These are phyloP conservation scores for Boletus rubescentipes DNA, from an alignment of 768 basidiomycete species.

Conservation along the genomic window DNA sequence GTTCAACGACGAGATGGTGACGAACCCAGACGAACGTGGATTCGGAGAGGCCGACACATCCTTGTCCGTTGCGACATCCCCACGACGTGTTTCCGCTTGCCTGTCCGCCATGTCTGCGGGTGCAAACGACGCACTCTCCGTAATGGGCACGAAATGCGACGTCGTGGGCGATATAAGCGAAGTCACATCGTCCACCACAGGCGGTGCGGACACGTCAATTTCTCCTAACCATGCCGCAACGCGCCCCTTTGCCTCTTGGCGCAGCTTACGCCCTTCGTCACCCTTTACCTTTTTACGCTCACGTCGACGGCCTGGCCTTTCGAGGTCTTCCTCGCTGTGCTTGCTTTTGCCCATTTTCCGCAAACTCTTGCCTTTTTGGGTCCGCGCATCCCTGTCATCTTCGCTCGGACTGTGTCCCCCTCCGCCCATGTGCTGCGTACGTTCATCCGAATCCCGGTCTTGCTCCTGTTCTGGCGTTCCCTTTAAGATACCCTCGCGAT, in stretches of 20 bases:
- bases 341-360: slow-evolving; percentile 25
- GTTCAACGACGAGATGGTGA: slow-evolving; percentile 59
- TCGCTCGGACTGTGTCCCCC: slow-evolving; percentile 28
- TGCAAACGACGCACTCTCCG: slow-evolving; percentile 24
- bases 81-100: not conserved
- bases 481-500: slow-evolving; percentile 23
- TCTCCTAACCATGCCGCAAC: slow-evolving; percentile 78
- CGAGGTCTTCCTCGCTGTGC: slow-evolving; percentile 29
- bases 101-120: slow-evolving; percentile 6
- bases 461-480: slow-evolving; percentile 23
- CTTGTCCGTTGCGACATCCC: slow-evolving; percentile 9
- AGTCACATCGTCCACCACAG: slow-evolving; percentile 38
- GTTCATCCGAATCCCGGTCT: slow-evolving; percentile 34
- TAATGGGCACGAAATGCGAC: slow-evolving; percentile 30
- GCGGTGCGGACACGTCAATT: slow-evolving; percentile 57
- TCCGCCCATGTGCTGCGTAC: slow-evolving; percentile 29
- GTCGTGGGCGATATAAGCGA: slow-evolving; percentile 35
- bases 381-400: slow-evolving; percentile 31
- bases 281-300: slow-evolving; percentile 33
- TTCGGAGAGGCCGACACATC: slow-evolving; percentile 48
- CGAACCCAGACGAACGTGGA: slow-evolving; percentile 75
- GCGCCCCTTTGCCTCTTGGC: slow-evolving; percentile 59
- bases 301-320: slow-evolving; percentile 21
- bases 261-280: slow-evolving; percentile 38
- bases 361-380: slow-evolving; percentile 28